Evolutionary conservation across 371 early-diverging fungal genomes (phyloP), one percentile per base, ranked within the genome.

Genomic region (Mucor racemosus): DNA sequence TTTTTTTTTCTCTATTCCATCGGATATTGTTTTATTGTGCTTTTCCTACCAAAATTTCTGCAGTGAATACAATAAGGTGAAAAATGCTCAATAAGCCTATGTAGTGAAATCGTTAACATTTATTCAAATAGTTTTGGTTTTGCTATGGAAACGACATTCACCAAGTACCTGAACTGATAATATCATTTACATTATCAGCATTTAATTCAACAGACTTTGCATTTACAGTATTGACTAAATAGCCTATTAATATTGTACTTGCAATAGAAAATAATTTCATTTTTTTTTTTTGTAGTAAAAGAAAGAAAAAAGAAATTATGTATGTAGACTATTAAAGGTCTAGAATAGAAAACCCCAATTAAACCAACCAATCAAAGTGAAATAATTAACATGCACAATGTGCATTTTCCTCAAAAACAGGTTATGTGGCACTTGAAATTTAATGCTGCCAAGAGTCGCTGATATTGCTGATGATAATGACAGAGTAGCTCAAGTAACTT

Each of bases 31-130:
- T 44, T 1, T 1, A 44, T 11, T 44, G 14, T 44, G 6, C 5
- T 44, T 15, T 44, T 44, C 41, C 35, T 75, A 82, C 83, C 83
- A 40, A 82, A 78, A 11, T 54, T 40, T 21, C 60, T 44, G 54
- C 81, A 80, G 44, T 76, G 76, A 48, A 48, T 62, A 31, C 78
- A 80, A n/a, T 64, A 67, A 21, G 81, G 81, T 17, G 79, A 72
- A 65, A 66, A 83, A 39, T 76, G 71, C 35, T 80, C 74, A 41
- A 83, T 73, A 39, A 80, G 64, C 81, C 83, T 81, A 68, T 14
- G 31, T 19, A 31, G 11, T 26, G 13, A 11, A 26, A 53, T 31
- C 9, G 53, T 53, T 56, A 56, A 6, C n/a, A 56, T 3, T 15
- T 56, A 26, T 39, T 50, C 50, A 26, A 26, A 53, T 53, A 53